Evolutionary conservation across 2,329 filamentous ascomycete genomes (phyloP).

Genomic region (Pestalotiopsis sp.): DNA sequence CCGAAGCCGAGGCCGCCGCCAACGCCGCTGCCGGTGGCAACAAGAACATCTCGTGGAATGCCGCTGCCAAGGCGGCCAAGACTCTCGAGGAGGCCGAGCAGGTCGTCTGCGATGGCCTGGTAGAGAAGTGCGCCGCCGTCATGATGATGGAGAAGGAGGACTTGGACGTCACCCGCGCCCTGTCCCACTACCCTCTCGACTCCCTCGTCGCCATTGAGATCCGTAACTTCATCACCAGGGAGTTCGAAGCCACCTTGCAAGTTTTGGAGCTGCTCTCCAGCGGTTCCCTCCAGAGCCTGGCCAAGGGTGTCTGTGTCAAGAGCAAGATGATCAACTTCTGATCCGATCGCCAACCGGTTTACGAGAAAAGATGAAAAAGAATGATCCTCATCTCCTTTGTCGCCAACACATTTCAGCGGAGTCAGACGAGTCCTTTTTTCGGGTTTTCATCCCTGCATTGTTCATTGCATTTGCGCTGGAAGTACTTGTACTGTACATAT

Average conservation of each 20-base stretch:
- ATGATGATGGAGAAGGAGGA: conserved; percentile 53
- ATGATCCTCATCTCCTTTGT: not conserved
- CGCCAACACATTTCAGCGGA: not conserved
- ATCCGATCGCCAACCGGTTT: not conserved
- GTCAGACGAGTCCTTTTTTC: not conserved
- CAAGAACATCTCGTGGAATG: conserved; percentile 44
- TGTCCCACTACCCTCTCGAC: conserved; percentile 47
- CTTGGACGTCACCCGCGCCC: conserved; percentile 45
- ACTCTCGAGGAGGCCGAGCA: conserved; percentile 47
- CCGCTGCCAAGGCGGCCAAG: conserved; percentile 44
- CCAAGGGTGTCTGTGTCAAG: conserved; percentile 50
- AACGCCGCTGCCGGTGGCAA: conserved; percentile 29
- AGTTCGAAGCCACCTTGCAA: conserved; percentile 54
- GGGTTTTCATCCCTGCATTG: not conserved
- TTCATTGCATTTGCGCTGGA: conserved; percentile 7
- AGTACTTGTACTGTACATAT: not conserved
- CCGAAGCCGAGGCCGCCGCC: conserved; percentile 41
- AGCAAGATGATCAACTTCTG: conserved; percentile 40
- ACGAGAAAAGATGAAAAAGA: not conserved
- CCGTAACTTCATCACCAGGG: conserved; percentile 52
- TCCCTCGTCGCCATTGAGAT: conserved; percentile 53
- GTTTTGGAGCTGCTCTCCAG: conserved; percentile 58
- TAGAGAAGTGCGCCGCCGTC: conserved; percentile 49
- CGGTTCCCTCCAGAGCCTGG: conserved; percentile 50
- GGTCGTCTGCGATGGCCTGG: conserved; percentile 45